phyloP scores from a whole-genome alignment of 352 stramenopile species.

The Phytophthora macrochlamydospora region DNA sequence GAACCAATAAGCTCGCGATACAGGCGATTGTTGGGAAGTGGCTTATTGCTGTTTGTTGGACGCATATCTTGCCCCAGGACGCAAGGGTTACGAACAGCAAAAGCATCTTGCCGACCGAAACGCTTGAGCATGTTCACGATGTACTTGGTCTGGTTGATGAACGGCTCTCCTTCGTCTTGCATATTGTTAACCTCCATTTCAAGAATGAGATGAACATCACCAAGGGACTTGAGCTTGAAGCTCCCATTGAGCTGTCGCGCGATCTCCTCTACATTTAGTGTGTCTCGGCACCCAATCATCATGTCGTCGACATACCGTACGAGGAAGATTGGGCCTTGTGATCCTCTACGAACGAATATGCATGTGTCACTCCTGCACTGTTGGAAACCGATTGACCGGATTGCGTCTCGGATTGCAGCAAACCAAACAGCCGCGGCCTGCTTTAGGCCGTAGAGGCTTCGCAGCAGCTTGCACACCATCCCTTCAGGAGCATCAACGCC shows the following conservation, averaged over 20 bases:
- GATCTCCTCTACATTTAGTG: background rate
- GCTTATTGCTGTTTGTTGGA: background rate
- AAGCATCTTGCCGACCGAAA: background rate
- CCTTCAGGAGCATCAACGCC: conserved; percentile 12
- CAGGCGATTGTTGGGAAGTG: background rate
- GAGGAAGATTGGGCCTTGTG: background rate
- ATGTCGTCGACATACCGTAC: background rate
- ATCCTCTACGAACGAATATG: background rate
- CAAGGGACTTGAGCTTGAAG: background rate
- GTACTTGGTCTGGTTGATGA: background rate
- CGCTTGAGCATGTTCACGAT: background rate
- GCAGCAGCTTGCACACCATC: conserved; percentile 29
- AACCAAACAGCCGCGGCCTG: conserved; percentile 37
- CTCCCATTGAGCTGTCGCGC: background rate
- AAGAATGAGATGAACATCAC: background rate
- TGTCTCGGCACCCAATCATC: background rate
- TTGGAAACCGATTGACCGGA: background rate
- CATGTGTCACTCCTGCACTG: conserved; percentile 7
- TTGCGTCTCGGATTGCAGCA: conserved; percentile 19
- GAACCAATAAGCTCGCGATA: background rate
- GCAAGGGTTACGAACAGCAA: background rate
- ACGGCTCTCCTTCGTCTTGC: background rate
- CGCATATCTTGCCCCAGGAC: background rate
- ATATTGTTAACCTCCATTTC: background rate
- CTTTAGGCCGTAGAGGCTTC: conserved; percentile 44